A percentile compares a stretch with the other conserved stretches of the same genome.
phyloP scores from a whole-genome alignment of 495 filamentous ascomycete species.

The Tuber microsphaerosporum region DNA sequence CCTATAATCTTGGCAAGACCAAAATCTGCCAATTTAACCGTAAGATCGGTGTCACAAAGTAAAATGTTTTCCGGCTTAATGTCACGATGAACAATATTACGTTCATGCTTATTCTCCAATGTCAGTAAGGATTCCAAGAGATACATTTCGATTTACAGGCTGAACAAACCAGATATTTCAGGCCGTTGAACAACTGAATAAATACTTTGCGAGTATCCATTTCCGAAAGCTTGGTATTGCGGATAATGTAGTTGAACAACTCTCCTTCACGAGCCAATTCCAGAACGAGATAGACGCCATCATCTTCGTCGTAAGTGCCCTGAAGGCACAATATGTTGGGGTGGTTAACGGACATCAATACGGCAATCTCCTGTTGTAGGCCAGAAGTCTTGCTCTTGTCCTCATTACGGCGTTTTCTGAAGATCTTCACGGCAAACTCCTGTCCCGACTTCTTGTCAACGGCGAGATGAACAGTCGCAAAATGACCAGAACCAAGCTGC shows the following conservation, averaged over 20 bases:
- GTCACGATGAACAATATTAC: conserved; percentile 94
- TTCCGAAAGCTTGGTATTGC: conserved; percentile 80
- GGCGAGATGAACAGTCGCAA: conserved; percentile 89
- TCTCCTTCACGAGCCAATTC: conserved; percentile 90
- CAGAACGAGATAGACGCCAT: conserved; percentile 84
- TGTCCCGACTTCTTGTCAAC: conserved; percentile 75
- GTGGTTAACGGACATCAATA: conserved; percentile 92
- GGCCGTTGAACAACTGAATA: conserved; percentile 79
- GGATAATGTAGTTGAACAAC: conserved; percentile 87
- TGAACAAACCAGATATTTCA: conserved; percentile 79
- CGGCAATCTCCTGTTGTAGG: conserved; percentile 89
- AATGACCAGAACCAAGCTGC: conserved; percentile 91
- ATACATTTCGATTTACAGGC: neutral
- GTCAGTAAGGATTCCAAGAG: conserved; percentile 42
- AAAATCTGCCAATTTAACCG: conserved; percentile 93
- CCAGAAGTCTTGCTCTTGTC: conserved; percentile 76
- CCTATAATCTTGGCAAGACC: conserved; percentile 98
- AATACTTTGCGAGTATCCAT: conserved; percentile 78
- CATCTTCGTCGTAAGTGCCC: conserved; percentile 86
- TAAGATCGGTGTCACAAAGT: conserved; percentile 70
- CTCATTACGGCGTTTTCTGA: conserved; percentile 71
- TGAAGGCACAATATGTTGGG: conserved; percentile 92
- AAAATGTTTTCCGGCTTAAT: conserved; percentile 99
- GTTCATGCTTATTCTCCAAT: conserved; percentile 64
- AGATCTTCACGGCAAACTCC: conserved; percentile 87